Evolutionary conservation across 768 basidiomycete species (phyloP), one percentile per base, ranked within the genome.

Genomic region (Pisolithus microcarpus): DNA sequence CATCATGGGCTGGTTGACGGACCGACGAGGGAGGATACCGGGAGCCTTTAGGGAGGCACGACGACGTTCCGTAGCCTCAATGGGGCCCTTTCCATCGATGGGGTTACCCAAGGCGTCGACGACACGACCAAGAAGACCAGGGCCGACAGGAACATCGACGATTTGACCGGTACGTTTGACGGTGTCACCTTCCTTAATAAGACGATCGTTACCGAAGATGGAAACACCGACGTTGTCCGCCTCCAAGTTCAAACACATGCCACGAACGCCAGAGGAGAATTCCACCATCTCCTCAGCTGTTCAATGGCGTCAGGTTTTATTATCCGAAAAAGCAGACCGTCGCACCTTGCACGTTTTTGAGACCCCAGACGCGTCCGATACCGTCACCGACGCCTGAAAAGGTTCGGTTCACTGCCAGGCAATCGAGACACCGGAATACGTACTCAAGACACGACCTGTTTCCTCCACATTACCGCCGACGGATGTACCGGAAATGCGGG

Each of bases 181-280:
- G 60, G 95, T 94, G 77, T 99, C 96, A 64, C 95, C 96, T 76
- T 98, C 96, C 82, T 94, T 94, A 84, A 98, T 98, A 78, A 87
- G 82, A 81, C 90, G 90, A 74, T 91, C 89, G 68, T 87, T 88
- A 82, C 87, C 88, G 81, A 99, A 99, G 78, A 98, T 94, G 78
- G 96, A 92, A 67, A 99, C 92, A 91, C 96, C 96, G 79, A 98
- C 95, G 65, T 97, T 97, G 85, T 98, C 96, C 75, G 95, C 92
- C 77, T 99, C 96, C 84, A 99, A 87, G 88, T 99, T 99, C 74
- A 99, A 75, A 74, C 94, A 97, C 96, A 99, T 99, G 80, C 96
- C 96, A 70, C 96, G 94, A 65, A 99, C 85, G 74, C 96, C 96
- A 46, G 96, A 98, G 46, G 95, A 91, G 82, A 99, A 99, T 82